A percentile compares a stretch with the other conserved stretches of the same genome.
Conservation (phyloP, 2,329 filamentous ascomycete genomes). For the Botryosphaeria dothidea region DNA sequence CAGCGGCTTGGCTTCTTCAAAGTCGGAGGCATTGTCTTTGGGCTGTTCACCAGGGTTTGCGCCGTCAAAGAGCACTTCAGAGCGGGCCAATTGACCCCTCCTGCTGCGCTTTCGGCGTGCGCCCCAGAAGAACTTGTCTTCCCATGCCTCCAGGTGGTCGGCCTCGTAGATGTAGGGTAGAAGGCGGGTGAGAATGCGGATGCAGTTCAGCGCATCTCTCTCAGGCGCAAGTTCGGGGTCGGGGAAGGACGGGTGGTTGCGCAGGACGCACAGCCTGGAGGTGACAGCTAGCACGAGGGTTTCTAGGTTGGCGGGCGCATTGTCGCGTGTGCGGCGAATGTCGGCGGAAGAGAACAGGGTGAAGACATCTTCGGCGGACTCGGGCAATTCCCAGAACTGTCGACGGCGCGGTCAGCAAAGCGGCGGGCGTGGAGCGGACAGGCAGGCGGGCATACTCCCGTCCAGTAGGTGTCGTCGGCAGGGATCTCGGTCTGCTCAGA, state of each 20-base stretch:
- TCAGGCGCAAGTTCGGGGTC: slow-evolving; percentile 81
- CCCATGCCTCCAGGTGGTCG: slow-evolving; percentile 80
- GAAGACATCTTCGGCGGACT: slow-evolving; percentile 94
- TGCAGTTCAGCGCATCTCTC: slow-evolving; percentile 89
- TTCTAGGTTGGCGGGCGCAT: slow-evolving; percentile 83
- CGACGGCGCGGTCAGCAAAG: background rate
- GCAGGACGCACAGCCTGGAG: slow-evolving; percentile 77
- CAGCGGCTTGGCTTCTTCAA: slow-evolving; percentile 80
- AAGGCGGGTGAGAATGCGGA: slow-evolving; percentile 84
- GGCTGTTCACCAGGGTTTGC: slow-evolving; percentile 55
- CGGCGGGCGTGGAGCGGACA: slow-evolving; percentile 4
- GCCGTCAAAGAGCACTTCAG: slow-evolving; percentile 84
- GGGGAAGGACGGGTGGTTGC: slow-evolving; percentile 88
- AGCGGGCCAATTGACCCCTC: slow-evolving; percentile 47
- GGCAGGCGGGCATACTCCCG: slow-evolving; percentile 64
- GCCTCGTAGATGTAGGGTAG: slow-evolving; percentile 91
- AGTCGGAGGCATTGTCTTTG: slow-evolving; percentile 58
- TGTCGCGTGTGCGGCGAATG: slow-evolving; percentile 84
- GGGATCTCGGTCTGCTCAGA: slow-evolving; percentile 89
- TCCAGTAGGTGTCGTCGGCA: slow-evolving; percentile 89
- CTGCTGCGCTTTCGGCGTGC: slow-evolving; percentile 63
- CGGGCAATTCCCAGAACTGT: slow-evolving; percentile 96
- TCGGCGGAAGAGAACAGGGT: slow-evolving; percentile 81
- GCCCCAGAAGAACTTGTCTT: slow-evolving; percentile 91
- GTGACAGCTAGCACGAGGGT: slow-evolving; percentile 82